Evolutionary conservation across 179 eudicot genomes (phyloP), one percentile per base, ranked within the genome.

Genomic region (Gypsophila paniculata): DNA sequence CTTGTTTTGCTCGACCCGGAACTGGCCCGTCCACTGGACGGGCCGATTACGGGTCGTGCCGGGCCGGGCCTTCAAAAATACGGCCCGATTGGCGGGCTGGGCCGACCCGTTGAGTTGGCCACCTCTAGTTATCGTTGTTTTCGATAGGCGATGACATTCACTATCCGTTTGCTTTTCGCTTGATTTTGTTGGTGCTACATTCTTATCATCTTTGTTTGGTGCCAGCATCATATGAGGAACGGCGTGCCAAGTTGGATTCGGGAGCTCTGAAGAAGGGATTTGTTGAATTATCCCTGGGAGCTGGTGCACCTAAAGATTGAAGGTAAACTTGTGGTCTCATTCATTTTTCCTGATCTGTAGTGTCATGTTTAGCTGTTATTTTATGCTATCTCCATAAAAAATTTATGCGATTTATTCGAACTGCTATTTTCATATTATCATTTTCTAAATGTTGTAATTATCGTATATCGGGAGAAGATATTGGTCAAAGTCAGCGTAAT

Each of bases 201-300:
- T 38, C 68, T 75, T 74, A 21, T 42, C 51, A 25, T 54, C 23
- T 22, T 23, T 60, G 39, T 72, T 69, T 64, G 61, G 71, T 81
- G 63, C 62, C 90, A 90, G 96, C 94, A 72, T 89, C 96, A 23
- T 90, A 90, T 49, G 87, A 82, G 70, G 96, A 90, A 74, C 86
- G 96, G 65, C 86, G 86, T 65, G 73, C 78, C 21, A 90, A 90
- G 76, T 64, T 86, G 72, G 78, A 65, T 19, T 75, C 76, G 14
- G 61, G 63, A 62, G 70, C 73, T 39, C 34, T 39, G 3, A 75
- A 60, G 60, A 12, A 69, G 51, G 75, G 69, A 26, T 13, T 65
- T 36, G 54, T 64, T 18, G 67, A 59, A 70, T 65, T 42, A 63
- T 69, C 64, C 22, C 48, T 34, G 13, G 61, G 66, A 53, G 54